Percentiles rank a stretch among this genome's conserved stretches.
Conservation (phyloP, 306 rosid species). For the Trifolium repens region DNA sequence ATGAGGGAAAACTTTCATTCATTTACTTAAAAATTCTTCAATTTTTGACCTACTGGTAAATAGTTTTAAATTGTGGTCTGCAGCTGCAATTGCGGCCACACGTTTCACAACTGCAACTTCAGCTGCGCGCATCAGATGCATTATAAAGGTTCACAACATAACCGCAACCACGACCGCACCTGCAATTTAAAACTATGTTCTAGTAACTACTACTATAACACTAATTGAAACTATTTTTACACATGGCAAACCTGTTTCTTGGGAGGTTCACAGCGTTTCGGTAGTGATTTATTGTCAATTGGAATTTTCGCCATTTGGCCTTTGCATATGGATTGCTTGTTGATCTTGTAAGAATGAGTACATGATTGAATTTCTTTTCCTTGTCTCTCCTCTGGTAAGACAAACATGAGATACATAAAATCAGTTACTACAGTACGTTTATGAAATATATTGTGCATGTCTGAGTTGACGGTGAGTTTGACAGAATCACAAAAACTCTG, state of each 20-base stretch:
- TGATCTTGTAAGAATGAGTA: conserved; percentile 47
- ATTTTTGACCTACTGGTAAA: not conserved
- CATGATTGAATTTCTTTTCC: conserved; percentile 69
- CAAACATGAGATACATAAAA: conserved; percentile 28
- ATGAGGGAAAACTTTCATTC: conserved; percentile 35
- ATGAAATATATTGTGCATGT: not conserved
- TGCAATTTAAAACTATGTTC: too few relatives aligned
- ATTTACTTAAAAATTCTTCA: not conserved
- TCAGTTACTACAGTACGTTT: not conserved
- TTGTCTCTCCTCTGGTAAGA: conserved; percentile 59
- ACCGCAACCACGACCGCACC: too few relatives aligned
- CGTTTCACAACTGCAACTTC: too few relatives aligned
- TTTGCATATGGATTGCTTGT: conserved; percentile 49
- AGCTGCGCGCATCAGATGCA: too few relatives aligned
- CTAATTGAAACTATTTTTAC: conserved; percentile 4
- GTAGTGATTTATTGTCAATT: conserved; percentile 53
- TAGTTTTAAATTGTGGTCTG: not conserved
- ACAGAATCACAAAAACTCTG: not conserved
- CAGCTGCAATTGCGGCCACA: not conserved
- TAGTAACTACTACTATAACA: not conserved
- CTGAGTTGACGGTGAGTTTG: not conserved
- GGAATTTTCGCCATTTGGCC: conserved; percentile 41
- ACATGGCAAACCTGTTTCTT: conserved; percentile 55
- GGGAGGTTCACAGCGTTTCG: conserved; percentile 51
- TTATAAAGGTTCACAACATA: too few relatives aligned